A percentile compares a stretch with the other conserved stretches of the same genome.
Conservation (phyloP, 768 basidiomycete genomes). For the Mrakia blollopis region DNA sequence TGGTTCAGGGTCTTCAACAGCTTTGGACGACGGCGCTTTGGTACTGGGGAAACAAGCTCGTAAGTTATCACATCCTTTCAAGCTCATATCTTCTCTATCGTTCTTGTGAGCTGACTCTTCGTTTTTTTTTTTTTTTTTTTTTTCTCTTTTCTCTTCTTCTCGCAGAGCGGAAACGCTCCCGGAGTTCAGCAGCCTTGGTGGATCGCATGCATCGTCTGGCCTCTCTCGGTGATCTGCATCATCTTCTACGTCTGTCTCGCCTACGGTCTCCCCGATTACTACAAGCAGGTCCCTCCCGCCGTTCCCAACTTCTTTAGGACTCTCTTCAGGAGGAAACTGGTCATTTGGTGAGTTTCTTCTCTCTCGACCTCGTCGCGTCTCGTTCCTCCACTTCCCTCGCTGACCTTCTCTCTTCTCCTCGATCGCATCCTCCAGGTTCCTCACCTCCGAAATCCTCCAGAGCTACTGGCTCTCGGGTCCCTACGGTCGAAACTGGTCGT, state of each 20-base stretch:
- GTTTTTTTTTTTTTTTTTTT: neutral
- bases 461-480: slow-evolving; percentile 73
- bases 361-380: neutral
- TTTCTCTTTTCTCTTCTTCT: neutral
- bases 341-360: slow-evolving; percentile 59
- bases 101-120: neutral
- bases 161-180: slow-evolving; percentile 51
- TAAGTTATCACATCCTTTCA: neutral
- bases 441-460: slow-evolving; percentile 83
- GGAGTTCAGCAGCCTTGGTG: slow-evolving; percentile 59
- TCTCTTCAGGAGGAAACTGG: slow-evolving; percentile 81
- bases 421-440: slow-evolving; percentile 52
- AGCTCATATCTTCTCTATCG: neutral
- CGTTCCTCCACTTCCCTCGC: neutral
- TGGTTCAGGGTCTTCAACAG: slow-evolving; percentile 92
- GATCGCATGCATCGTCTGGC: slow-evolving; percentile 77
- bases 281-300: slow-evolving; percentile 86
- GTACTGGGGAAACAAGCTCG: slow-evolving; percentile 85
- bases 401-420: neutral
- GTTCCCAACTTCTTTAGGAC: slow-evolving; percentile 89
- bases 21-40: slow-evolving; percentile 92
- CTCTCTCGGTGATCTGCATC: slow-evolving; percentile 67
- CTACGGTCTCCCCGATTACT: slow-evolving; percentile 85
- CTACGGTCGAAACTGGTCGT: slow-evolving; percentile 90
- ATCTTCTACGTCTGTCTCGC: slow-evolving; percentile 77